Percentiles rank a stretch among this genome's conserved stretches.
These are phyloP conservation scores for Colletotrichum tanaceti DNA, from an alignment of 2,329 filamentous ascomycete genomes.

Conservation along the genomic window DNA sequence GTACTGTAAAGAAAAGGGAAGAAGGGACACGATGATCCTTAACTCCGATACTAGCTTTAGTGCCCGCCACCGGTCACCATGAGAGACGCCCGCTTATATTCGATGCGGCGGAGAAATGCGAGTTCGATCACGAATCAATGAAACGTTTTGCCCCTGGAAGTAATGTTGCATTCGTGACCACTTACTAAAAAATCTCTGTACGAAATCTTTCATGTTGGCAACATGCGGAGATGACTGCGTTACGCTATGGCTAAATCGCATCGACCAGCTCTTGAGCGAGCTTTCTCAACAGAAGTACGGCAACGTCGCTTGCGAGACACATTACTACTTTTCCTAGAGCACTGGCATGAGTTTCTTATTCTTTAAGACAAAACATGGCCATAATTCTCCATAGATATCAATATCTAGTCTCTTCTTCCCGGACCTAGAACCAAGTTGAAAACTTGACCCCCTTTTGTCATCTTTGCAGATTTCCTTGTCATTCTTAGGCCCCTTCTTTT, in stretches of 20 bases:
- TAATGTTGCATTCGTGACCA: no score
- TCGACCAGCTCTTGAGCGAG: no score
- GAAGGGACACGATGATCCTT: not conserved
- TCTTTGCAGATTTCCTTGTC: not conserved
- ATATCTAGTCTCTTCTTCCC: not conserved
- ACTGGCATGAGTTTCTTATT: no score
- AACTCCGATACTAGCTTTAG: no score
- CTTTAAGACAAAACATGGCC: fast-evolving
- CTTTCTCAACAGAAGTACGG: no score
- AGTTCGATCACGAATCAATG: not conserved
- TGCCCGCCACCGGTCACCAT: not conserved
- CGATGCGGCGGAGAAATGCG: not conserved
- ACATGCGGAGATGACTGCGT: no score
- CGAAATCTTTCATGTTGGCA: no score
- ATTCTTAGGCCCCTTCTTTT: not conserved
- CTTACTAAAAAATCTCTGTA: no score
- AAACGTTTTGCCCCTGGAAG: no score
- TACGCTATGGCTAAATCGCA: no score
- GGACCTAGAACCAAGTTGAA: not conserved
- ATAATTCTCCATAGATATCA: not conserved
- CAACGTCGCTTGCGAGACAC: no score
- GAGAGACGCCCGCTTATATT: not conserved
- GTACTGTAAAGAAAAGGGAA: no score
- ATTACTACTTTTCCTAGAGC: not conserved
- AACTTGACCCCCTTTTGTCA: not conserved